These are phyloP conservation scores for Nasturtium officinale DNA, from an alignment of 345 rosid species.

Conservation along the genomic window DNA sequence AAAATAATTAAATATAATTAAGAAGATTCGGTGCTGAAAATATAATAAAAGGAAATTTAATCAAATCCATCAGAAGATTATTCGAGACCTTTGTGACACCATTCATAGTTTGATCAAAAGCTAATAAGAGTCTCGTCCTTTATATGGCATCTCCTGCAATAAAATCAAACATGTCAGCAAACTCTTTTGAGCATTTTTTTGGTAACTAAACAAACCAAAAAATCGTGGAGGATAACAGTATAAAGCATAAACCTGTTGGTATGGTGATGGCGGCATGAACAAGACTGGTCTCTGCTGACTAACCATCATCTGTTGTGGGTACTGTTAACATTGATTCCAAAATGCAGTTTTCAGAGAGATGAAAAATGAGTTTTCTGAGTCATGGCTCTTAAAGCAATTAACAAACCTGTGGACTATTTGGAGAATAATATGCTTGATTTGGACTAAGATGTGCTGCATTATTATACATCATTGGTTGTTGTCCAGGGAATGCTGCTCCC, in stretches of 20 bases:
- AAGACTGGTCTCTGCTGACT: conserved; percentile 69
- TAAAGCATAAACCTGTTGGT: conserved; percentile 65
- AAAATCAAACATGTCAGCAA: background rate
- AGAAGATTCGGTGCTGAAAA: conserved; percentile 25
- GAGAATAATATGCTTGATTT: conserved; percentile 63
- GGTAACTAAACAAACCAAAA: background rate
- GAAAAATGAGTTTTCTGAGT: background rate
- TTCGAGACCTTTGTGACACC: conserved; percentile 19
- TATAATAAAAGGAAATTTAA: background rate
- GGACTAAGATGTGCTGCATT: conserved; percentile 45
- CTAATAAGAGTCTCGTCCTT: conserved; percentile 45
- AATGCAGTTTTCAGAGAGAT: background rate
- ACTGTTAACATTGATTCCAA: conserved; percentile 22
- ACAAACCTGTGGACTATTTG: conserved; percentile 70
- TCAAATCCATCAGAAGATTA: conserved; percentile 26
- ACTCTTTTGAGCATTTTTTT: background rate
- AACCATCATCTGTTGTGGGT: conserved; percentile 63
- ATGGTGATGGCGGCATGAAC: conserved; percentile 61
- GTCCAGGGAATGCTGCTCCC: conserved; percentile 59
- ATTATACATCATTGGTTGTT: conserved; percentile 68
- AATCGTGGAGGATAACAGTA: background rate
- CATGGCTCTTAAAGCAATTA: background rate
- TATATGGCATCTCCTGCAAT: conserved; percentile 41
- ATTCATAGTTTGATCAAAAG: conserved; percentile 31
- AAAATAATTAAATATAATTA: background rate